Base-by-base conservation (phyloP, 148 eudicot genomes). In the Heliosperma pusillum region DNA sequence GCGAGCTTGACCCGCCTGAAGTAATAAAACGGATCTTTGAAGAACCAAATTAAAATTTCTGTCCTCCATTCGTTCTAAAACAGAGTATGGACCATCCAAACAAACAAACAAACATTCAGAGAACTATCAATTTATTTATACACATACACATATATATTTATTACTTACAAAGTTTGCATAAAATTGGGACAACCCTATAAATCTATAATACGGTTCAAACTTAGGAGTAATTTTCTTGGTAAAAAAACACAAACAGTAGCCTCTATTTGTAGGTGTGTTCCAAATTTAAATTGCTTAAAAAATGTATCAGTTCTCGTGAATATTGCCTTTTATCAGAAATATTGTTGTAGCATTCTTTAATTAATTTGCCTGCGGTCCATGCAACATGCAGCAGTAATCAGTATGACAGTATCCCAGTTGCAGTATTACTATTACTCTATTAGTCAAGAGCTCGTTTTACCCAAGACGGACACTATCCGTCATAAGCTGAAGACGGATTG, bases 231-330 rank as follows among this genome's bases (percentile, higher is more conserved):
- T 58, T 58, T 58, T 58, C 21, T 26, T 58, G 0, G 21, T 22
- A 36, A 36, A 36, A 36, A 36, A 6, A n/a, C 62, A 58, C 25
- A 20, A 25, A 56, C 9, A 20, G 20, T n/a, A 20, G 24, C 61
- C 13, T 63, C 66, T 63, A 63, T 10, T 13, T 63, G 27, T 26
- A 36, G 40, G 1, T 63, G 40, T 63, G 42, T 63, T 63, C 66
- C 40, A 63, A 61, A 63, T 2, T 26, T 12, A 36, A 66, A 66
- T 66, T 66, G 22, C 52, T 40, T 19, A 36, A 66, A 66, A 24
- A 66, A 66, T 20, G 42, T 52, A 33, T 36, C 42, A 10, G n/a
- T 66, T 66, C 70, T 66, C 70, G 53, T 66, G 70, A 66, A 66
- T 25, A 66, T 36, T 36, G 52, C 67, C 52, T 66, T 66, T 66